Percentiles rank a stretch among this genome's conserved stretches.
These are phyloP conservation scores for Seiridium unicorne DNA, from an alignment of 2,329 filamentous ascomycete species.

Conservation along the genomic window DNA sequence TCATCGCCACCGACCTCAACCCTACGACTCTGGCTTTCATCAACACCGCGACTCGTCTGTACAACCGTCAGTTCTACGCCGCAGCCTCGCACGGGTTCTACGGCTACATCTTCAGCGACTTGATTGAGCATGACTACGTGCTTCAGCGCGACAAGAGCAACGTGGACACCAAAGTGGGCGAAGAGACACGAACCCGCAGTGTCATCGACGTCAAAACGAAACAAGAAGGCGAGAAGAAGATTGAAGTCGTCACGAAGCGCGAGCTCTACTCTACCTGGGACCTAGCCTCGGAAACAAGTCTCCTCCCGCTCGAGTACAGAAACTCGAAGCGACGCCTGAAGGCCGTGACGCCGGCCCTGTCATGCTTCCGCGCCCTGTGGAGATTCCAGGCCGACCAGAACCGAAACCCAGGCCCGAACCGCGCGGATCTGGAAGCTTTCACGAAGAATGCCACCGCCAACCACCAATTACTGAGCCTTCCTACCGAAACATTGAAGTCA, in stretches of 20 bases:
- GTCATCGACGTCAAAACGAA: conserved; percentile 71
- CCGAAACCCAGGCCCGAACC: conserved; percentile 52
- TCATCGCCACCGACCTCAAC: conserved; percentile 86
- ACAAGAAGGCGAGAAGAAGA: conserved; percentile 65
- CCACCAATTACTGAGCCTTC: conserved; percentile 71
- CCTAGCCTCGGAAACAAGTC: conserved; percentile 75
- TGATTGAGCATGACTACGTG: conserved; percentile 86
- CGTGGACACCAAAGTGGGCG: conserved; percentile 53
- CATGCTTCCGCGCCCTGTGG: conserved; percentile 87
- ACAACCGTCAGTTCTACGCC: conserved; percentile 82
- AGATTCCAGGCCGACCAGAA: conserved; percentile 68
- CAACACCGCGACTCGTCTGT: conserved; percentile 82
- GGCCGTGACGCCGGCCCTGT: conserved; percentile 79
- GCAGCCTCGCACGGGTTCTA: conserved; percentile 86
- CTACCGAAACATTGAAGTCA: conserved; percentile 63
- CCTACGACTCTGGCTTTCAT: conserved; percentile 72
- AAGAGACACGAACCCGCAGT: conserved; percentile 76
- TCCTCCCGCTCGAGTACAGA: conserved; percentile 67
- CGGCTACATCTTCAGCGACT: conserved; percentile 91
- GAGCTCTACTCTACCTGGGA: conserved; percentile 88
- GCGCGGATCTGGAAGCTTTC: conserved; percentile 71
- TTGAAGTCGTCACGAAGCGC: conserved; percentile 87
- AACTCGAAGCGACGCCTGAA: conserved; percentile 67
- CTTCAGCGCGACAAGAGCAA: conserved; percentile 85
- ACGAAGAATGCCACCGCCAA: conserved; percentile 75